A percentile compares a stretch with the other conserved stretches of the same genome.
Evolutionary conservation across 192 early-diverging fungal species (phyloP).

Genomic region (Gamsiella multidivaricata): DNA sequence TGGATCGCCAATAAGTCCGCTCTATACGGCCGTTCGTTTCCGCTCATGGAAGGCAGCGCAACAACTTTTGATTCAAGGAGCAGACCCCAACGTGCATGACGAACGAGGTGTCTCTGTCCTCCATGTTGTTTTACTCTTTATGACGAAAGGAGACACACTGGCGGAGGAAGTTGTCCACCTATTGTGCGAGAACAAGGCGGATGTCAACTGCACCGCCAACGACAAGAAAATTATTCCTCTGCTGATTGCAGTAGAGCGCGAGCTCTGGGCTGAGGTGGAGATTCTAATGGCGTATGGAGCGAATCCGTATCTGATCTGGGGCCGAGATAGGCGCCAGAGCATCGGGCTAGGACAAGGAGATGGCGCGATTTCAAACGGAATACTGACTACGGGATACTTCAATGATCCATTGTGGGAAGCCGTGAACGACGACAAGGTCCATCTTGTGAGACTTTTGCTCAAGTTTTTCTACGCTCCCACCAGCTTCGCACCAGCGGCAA

Average conservation of each 20-base stretch:
- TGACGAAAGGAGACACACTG: conserved; percentile 49
- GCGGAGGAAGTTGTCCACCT: conserved; percentile 54
- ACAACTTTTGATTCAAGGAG: conserved; percentile 44
- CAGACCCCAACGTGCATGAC: conserved; percentile 48
- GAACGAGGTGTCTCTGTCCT: conserved; percentile 44
- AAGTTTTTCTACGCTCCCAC: conserved; percentile 51
- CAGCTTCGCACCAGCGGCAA: conserved; percentile 39
- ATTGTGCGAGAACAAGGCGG: conserved; percentile 44
- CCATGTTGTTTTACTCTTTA: conserved; percentile 40
- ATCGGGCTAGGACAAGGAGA: conserved; percentile 12
- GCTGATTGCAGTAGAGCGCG: conserved; percentile 45
- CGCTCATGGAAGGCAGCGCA: conserved; percentile 53
- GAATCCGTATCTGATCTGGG: conserved; percentile 50
- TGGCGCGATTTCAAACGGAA: conserved; percentile 1
- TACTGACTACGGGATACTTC: conserved; percentile 24
- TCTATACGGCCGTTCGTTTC: conserved; percentile 46
- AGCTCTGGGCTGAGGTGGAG: conserved; percentile 51
- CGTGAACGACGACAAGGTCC: conserved; percentile 52
- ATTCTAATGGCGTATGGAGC: conserved; percentile 55
- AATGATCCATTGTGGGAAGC: conserved; percentile 48
- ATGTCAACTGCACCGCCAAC: conserved; percentile 45
- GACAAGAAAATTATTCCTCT: conserved; percentile 47
- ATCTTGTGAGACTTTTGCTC: conserved; percentile 43
- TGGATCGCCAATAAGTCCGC: conserved; percentile 50
- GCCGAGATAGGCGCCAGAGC: conserved; percentile 35